Conservation (phyloP, 2,329 filamentous ascomycete species). For the Incumbomyces delicatus region DNA sequence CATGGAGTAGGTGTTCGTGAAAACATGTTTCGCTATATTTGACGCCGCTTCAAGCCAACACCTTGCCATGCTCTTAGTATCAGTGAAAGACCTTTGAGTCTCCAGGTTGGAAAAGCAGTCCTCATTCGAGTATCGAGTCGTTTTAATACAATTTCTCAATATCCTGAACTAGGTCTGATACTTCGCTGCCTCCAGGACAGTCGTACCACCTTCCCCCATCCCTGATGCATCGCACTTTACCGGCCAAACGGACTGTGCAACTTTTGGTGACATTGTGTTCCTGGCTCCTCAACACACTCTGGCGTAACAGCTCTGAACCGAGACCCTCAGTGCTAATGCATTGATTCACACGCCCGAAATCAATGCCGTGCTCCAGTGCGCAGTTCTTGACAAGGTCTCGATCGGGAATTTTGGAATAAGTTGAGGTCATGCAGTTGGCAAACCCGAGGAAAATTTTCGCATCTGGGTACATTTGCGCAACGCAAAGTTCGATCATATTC, state of each 20-base stretch:
- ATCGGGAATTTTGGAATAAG: constrained; percentile 69
- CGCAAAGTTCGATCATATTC: constrained; percentile 90
- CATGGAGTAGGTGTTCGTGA: constrained; percentile 46
- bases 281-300: constrained; percentile 42
- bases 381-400: constrained; percentile 74
- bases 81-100: no score
- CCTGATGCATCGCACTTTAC: constrained; percentile 72
- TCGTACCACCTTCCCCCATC: constrained; percentile 51
- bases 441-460: constrained; percentile 79
- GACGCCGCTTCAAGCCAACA: background rate
- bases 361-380: constrained; percentile 80
- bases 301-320: constrained; percentile 35
- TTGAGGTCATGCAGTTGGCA: constrained; percentile 73
- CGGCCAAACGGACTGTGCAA: constrained; percentile 69
- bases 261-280: constrained; percentile 59
- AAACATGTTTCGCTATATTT: constrained; percentile 55
- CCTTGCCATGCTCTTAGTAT: no score
- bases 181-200: constrained; percentile 27
- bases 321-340: constrained; percentile 59
- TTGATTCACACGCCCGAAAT: constrained; percentile 69
- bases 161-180: constrained; percentile 59
- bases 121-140: background rate
- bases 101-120: no score
- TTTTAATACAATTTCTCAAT: constrained; percentile 58
- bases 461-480: constrained; percentile 52